Evolutionary conservation across 306 rosid genomes (phyloP).

Genomic region (Hylodesmum podocarpum): DNA sequence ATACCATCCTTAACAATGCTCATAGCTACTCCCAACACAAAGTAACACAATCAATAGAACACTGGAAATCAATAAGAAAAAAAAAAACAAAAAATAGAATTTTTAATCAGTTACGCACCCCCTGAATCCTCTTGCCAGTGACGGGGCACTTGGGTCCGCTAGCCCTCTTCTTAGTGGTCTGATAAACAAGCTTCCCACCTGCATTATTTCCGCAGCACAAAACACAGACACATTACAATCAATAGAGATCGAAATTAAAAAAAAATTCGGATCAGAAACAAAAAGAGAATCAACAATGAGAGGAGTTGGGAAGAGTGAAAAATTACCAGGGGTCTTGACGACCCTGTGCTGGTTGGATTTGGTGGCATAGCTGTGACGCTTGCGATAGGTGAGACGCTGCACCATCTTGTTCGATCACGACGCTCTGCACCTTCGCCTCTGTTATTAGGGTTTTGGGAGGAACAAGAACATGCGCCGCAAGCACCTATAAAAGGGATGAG

Average conservation of each 20-base stretch:
- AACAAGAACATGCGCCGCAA: background rate
- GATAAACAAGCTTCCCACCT: slow-evolving; percentile 79
- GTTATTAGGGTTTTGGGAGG: slow-evolving; percentile 39
- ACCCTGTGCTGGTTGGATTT: slow-evolving; percentile 75
- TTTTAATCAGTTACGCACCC: slow-evolving; percentile 36
- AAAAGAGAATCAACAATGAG: background rate
- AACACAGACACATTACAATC: background rate
- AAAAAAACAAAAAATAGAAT: background rate
- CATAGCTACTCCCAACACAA: background rate
- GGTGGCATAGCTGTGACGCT: slow-evolving; percentile 76
- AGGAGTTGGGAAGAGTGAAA: too few relatives aligned
- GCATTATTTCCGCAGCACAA: slow-evolving; percentile 4
- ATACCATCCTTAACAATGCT: background rate
- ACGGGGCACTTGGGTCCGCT: slow-evolving; percentile 83
- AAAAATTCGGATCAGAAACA: background rate
- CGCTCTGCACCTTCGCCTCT: background rate
- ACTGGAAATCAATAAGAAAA: background rate
- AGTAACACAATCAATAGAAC: background rate
- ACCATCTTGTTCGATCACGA: slow-evolving; percentile 47
- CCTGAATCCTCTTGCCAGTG: slow-evolving; percentile 80
- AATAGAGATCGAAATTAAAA: background rate
- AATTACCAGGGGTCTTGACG: slow-evolving; percentile 70
- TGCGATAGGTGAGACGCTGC: slow-evolving; percentile 73
- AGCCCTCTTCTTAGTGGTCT: slow-evolving; percentile 75
- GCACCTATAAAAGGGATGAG: background rate